A percentile compares a stretch with the other conserved stretches of the same genome.
These are phyloP conservation scores for Orbilia ellipsospora DNA, from an alignment of 2,329 filamentous ascomycete genomes.

Conservation along the genomic window DNA sequence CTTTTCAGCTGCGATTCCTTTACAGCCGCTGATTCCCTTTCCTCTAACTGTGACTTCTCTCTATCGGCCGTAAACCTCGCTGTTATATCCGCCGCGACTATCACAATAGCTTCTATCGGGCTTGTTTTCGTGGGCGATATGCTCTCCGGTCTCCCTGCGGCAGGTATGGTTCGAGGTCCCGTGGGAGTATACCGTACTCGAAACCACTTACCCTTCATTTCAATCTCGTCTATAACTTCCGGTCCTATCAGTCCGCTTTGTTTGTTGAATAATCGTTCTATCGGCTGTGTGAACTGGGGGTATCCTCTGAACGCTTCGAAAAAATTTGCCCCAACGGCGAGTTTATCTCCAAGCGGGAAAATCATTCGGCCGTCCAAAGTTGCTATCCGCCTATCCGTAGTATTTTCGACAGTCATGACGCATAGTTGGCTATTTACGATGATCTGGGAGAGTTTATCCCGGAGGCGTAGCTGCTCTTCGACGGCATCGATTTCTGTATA, in stretches of 20 bases:
- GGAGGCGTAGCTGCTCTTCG: constrained; percentile 39
- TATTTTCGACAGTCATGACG: constrained; percentile 54
- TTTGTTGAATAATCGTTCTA: constrained; percentile 42
- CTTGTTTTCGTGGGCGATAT: constrained; percentile 29
- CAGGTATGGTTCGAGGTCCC: constrained; percentile 15
- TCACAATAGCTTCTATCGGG: constrained; percentile 39
- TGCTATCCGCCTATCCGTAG: constrained; percentile 43
- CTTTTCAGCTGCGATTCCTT: constrained; percentile 52
- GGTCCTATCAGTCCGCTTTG: constrained; percentile 39
- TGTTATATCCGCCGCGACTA: constrained; percentile 48
- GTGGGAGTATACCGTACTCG: constrained; percentile 38
- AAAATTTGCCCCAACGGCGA: constrained; percentile 45
- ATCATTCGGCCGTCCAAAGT: constrained; percentile 44
- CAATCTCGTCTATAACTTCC: constrained; percentile 44
- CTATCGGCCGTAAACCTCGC: constrained; percentile 38
- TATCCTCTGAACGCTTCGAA: constrained; percentile 46
- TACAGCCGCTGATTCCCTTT: constrained; percentile 50
- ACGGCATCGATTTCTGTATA: constrained; percentile 49
- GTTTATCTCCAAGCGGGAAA: constrained; percentile 46
- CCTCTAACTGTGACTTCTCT: constrained; percentile 41
- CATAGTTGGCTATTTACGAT: constrained; percentile 46
- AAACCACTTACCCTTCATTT: constrained; percentile 53
- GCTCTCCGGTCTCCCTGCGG: constrained; percentile 31
- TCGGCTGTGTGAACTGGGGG: constrained; percentile 39
- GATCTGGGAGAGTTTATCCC: constrained; percentile 35